phyloP scores from a whole-genome alignment of 2,329 filamentous ascomycete species.

The Thielaviopsis musarum region DNA sequence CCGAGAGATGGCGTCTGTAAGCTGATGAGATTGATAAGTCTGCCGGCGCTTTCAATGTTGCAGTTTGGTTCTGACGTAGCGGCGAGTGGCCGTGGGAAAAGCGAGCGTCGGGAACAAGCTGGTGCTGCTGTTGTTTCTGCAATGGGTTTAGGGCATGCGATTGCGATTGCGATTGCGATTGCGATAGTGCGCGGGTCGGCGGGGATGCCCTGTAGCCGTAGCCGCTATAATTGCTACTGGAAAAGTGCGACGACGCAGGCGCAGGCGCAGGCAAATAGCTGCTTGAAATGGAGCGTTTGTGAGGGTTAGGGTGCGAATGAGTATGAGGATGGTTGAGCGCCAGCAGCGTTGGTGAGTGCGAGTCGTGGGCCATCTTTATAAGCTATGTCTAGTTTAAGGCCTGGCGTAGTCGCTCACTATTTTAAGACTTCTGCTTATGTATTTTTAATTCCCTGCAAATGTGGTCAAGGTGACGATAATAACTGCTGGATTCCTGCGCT shows the following conservation, averaged over 20 bases:
- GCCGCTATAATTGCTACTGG: background rate
- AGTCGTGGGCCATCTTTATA: conserved; percentile 2
- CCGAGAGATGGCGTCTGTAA: conserved; percentile 1
- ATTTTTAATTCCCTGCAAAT: background rate
- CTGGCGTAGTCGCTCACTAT: background rate
- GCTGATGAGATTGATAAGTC: background rate
- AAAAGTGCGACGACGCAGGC: background rate
- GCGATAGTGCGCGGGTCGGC: background rate
- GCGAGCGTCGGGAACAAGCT: conserved; percentile 21
- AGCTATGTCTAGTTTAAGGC: background rate
- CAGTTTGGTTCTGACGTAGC: background rate
- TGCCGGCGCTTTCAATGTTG: background rate
- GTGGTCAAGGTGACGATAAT: background rate
- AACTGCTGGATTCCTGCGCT: background rate
- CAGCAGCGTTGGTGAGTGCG: conserved; percentile 2
- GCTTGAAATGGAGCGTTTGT: background rate
- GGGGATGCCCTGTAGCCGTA: background rate
- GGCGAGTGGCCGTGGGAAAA: conserved; percentile 13
- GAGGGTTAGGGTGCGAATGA: conserved; percentile 13
- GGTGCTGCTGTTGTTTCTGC: conserved; percentile 17
- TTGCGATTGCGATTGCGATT: conserved; percentile 20
- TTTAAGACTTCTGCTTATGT: background rate
- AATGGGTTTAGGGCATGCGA: conserved; percentile 14
- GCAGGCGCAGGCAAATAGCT: background rate
- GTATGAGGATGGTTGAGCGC: conserved; percentile 22